These are phyloP conservation scores for Macrotyloma uniflorum DNA, from an alignment of 306 rosid genomes.

Conservation along the genomic window DNA sequence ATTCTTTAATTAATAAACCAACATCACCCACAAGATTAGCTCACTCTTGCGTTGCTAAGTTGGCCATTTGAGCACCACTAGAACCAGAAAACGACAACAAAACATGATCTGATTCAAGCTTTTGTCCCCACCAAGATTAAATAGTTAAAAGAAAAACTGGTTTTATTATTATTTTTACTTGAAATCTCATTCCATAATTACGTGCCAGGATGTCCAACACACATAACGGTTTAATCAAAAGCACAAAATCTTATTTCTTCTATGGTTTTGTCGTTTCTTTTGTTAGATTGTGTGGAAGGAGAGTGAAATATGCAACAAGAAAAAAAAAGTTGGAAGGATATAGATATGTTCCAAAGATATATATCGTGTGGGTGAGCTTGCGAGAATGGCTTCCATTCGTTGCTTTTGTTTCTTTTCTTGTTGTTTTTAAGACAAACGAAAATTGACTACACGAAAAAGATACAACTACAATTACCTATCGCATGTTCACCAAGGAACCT, in stretches of 20 bases:
- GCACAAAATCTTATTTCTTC: slow-evolving; percentile 66
- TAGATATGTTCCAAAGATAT: neutral
- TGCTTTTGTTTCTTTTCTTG: slow-evolving; percentile 39
- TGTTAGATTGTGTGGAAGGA: slow-evolving; percentile 36
- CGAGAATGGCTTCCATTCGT: slow-evolving; percentile 39
- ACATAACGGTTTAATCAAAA: slow-evolving; percentile 47
- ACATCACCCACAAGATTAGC: slow-evolving; percentile 38
- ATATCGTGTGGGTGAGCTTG: slow-evolving; percentile 38
- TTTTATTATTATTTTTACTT: neutral
- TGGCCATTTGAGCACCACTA: slow-evolving; percentile 46
- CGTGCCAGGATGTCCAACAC: slow-evolving; percentile 68
- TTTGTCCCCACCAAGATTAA: slow-evolving; percentile 8
- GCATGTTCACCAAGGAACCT: neutral
- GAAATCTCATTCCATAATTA: slow-evolving; percentile 47
- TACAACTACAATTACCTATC: neutral
- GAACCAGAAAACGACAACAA: slow-evolving; percentile 47
- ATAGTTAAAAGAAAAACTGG: neutral
- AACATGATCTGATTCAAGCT: slow-evolving; percentile 47
- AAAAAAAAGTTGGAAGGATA: neutral
- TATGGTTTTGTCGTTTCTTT: slow-evolving; percentile 63
- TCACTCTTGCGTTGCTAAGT: slow-evolving; percentile 36
- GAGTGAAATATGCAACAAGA: neutral
- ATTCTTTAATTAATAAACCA: slow-evolving; percentile 27
- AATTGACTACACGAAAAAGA: slow-evolving; percentile 44
- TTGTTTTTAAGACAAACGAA: slow-evolving; percentile 33